These are phyloP conservation scores for Coleophoma crateriformis DNA, from an alignment of 2,329 filamentous ascomycete species.

Conservation along the genomic window DNA sequence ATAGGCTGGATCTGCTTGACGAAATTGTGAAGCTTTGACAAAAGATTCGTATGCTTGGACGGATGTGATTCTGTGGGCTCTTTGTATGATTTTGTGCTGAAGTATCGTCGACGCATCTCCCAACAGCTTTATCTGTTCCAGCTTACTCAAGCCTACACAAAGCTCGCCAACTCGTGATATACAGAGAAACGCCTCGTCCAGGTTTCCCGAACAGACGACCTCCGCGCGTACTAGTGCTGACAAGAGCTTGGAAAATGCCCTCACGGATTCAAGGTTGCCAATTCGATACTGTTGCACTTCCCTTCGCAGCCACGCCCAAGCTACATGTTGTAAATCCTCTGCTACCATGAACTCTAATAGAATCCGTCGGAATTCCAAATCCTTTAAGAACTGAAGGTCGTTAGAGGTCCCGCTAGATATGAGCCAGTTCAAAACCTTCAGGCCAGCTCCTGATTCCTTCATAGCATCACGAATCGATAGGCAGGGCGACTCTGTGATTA, in stretches of 20 bases:
- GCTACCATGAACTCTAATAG: constrained; percentile 25
- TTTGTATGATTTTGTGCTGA: constrained; percentile 3
- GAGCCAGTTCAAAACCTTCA: constrained; percentile 25
- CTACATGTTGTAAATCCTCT: constrained; percentile 20
- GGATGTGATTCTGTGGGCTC: not conserved
- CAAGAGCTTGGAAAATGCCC: constrained; percentile 8
- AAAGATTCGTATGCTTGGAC: not conserved
- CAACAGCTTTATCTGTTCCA: too few relatives aligned
- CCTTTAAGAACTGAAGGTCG: constrained; percentile 16
- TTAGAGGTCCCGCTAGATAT: constrained; percentile 19
- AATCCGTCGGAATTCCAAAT: constrained; percentile 12
- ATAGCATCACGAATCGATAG: constrained; percentile 15
- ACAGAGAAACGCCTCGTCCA: constrained; percentile 14
- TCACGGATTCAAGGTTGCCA: not conserved
- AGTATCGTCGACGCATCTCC: constrained; percentile 1
- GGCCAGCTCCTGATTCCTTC: constrained; percentile 22
- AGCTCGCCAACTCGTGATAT: constrained; percentile 10
- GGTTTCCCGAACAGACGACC: not conserved
- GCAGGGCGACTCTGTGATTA: constrained; percentile 12
- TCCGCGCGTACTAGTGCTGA: constrained; percentile 12
- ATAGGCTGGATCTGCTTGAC: too few relatives aligned
- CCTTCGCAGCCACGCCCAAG: constrained; percentile 22
- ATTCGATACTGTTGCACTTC: constrained; percentile 7
- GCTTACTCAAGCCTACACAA: constrained; percentile 1
- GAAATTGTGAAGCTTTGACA: not conserved